Conservation (phyloP, 768 basidiomycete species). For the Tulasnella sp. region DNA sequence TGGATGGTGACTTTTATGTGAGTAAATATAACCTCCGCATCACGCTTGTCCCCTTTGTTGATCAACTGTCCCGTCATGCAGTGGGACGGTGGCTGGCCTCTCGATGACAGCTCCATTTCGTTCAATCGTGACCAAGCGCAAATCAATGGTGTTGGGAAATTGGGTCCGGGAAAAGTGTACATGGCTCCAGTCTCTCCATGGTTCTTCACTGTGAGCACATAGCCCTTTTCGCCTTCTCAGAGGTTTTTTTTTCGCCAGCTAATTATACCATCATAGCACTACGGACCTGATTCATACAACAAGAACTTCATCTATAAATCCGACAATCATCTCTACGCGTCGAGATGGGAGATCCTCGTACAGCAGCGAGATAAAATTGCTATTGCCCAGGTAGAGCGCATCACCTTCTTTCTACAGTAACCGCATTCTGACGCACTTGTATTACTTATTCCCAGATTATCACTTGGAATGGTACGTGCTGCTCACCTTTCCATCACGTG, state of each 20-base stretch:
- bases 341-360: constrained; percentile 28
- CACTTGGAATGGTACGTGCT: constrained; percentile 29
- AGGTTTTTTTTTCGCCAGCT: not conserved
- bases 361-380: constrained; percentile 27
- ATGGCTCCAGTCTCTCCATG: constrained; percentile 55
- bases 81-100: constrained; percentile 80
- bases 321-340: constrained; percentile 29
- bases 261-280: constrained; percentile 35
- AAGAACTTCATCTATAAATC: constrained; percentile 41
- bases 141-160: constrained; percentile 18
- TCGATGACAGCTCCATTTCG: constrained; percentile 29
- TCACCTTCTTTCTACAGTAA: no score
- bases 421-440: no score
- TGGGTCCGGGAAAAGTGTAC: constrained; percentile 27
- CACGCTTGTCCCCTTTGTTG: no score
- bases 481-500: not conserved
- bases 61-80: constrained; percentile 23
- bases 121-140: constrained; percentile 37
- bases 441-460: constrained; percentile 22
- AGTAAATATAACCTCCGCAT: no score
- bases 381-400: constrained; percentile 19
- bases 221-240: not conserved
- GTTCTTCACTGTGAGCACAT: constrained; percentile 52
- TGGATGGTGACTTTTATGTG: constrained; percentile 19
- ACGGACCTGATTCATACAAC: constrained; percentile 51